Conservation (phyloP, 805 yeast genomes). For the Zygosaccharomyces bisporus region DNA sequence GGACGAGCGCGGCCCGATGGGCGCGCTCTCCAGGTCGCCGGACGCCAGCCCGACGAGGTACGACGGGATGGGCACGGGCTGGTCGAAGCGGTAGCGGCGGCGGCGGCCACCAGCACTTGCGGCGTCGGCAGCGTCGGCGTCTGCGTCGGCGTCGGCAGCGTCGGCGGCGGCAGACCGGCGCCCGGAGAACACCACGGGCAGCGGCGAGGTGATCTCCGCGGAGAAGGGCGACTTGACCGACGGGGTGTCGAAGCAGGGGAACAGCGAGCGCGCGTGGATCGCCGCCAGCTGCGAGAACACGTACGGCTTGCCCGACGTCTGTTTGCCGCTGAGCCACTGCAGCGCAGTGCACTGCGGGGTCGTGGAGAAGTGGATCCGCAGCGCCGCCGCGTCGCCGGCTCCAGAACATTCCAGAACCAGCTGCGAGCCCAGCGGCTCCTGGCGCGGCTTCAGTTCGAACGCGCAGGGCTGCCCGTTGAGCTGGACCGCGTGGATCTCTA, state of each 20-base stretch:
- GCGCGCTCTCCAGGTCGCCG: slow-evolving; percentile 65
- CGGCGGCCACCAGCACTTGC: too few relatives aligned
- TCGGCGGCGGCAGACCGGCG: slow-evolving; percentile 31
- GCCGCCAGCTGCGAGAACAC: slow-evolving; percentile 90
- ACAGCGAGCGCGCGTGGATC: slow-evolving; percentile 80
- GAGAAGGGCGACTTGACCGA: slow-evolving; percentile 65
- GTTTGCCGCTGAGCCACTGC: slow-evolving; percentile 75
- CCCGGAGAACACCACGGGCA: slow-evolving; percentile 75
- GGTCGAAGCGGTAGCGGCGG: slow-evolving; percentile 46
- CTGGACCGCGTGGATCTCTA: slow-evolving; percentile 44
- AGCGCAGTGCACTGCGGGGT: slow-evolving; percentile 76
- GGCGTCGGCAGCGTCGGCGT: background rate
- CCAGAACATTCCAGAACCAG: slow-evolving; percentile 35
- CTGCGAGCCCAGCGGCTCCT: slow-evolving; percentile 59
- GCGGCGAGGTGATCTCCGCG: slow-evolving; percentile 56
- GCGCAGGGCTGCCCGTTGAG: slow-evolving; percentile 40
- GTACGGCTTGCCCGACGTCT: slow-evolving; percentile 64
- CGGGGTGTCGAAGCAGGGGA: slow-evolving; percentile 92
- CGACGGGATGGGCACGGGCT: slow-evolving; percentile 80
- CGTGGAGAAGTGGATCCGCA: slow-evolving; percentile 58
- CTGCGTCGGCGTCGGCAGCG: slow-evolving; percentile 11
- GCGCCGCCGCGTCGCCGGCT: slow-evolving; percentile 14
- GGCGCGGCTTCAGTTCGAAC: slow-evolving; percentile 37
- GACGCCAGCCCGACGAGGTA: slow-evolving; percentile 81
- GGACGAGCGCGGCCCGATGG: slow-evolving; percentile 81